Percentiles rank a stretch among this genome's conserved stretches.
Evolutionary conservation across 148 eudicot species (phyloP).

Genomic region (Talinum fruticosum): DNA sequence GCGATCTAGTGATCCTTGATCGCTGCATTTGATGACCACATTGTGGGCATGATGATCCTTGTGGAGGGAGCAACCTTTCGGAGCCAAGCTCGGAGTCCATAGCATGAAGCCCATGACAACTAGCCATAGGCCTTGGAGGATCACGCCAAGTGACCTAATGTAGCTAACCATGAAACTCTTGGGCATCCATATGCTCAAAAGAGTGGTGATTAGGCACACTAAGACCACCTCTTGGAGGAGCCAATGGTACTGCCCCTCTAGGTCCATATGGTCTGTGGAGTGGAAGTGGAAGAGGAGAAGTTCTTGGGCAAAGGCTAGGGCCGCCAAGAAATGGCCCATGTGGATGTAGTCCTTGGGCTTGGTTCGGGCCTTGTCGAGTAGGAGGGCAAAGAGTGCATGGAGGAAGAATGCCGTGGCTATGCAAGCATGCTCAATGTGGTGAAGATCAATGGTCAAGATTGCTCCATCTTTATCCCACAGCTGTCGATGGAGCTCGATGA

Average conservation of each 20-base stretch:
- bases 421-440: conserved; percentile 35
- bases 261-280: conserved; percentile 45
- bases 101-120: conserved; percentile 43
- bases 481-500: conserved; percentile 24
- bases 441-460: conserved; percentile 31
- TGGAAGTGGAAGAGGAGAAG: conserved; percentile 45
- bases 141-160: conserved; percentile 35
- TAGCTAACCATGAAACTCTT: conserved; percentile 29
- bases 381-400: conserved; percentile 29
- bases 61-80: conserved; percentile 36
- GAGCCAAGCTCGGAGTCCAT: conserved; percentile 33
- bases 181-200: conserved; percentile 31
- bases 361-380: conserved; percentile 27
- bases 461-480: conserved; percentile 33
- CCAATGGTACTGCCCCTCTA: conserved; percentile 44
- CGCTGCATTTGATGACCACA: conserved; percentile 26
- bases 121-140: conserved; percentile 43
- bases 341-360: conserved; percentile 9
- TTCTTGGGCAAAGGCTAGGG: conserved; percentile 36
- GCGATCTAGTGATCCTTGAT: conserved; percentile 24
- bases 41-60: conserved; percentile 20
- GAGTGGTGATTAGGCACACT: conserved; percentile 33
- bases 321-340: conserved; percentile 21
- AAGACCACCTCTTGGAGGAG: conserved; percentile 33
- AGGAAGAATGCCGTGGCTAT: conserved; percentile 33